Conservation (phyloP, 495 filamentous ascomycete genomes). For the Tuber melanosporum region DNA sequence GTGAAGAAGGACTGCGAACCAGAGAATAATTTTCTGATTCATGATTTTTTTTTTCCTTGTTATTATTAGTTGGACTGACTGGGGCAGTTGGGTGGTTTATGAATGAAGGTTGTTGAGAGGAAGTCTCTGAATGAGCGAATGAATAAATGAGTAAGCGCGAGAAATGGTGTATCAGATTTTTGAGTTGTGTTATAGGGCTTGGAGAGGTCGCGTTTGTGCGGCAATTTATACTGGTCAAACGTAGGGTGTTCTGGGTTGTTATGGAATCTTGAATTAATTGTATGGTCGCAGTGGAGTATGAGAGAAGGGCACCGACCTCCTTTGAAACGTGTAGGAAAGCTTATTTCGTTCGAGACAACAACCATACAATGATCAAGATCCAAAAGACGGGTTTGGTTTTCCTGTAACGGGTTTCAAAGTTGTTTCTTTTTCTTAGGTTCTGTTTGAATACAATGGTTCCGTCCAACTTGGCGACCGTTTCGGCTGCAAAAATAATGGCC, state of each 20-base stretch:
- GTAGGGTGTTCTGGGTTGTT: neutral
- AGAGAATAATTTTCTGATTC: constrained; percentile 46
- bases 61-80: neutral
- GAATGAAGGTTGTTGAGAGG: neutral
- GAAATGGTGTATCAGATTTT: neutral
- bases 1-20: constrained; percentile 43
- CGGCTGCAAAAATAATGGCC: too few species aligned
- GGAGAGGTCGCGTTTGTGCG: neutral
- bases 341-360: neutral
- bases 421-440: neutral
- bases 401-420: too few species aligned
- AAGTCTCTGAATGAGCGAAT: neutral
- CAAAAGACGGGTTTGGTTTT: too few species aligned
- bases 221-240: neutral
- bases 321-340: neutral
- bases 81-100: neutral
- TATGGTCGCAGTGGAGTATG: neutral
- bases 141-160: neutral
- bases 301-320: neutral
- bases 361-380: neutral
- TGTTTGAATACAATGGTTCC: neutral
- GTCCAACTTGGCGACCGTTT: too few species aligned
- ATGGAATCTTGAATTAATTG: neutral
- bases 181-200: neutral
- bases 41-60: neutral